Percentiles rank a stretch among this genome's conserved stretches.
phyloP scores from a whole-genome alignment of 805 yeast species.

The Komagataella pastoris region DNA sequence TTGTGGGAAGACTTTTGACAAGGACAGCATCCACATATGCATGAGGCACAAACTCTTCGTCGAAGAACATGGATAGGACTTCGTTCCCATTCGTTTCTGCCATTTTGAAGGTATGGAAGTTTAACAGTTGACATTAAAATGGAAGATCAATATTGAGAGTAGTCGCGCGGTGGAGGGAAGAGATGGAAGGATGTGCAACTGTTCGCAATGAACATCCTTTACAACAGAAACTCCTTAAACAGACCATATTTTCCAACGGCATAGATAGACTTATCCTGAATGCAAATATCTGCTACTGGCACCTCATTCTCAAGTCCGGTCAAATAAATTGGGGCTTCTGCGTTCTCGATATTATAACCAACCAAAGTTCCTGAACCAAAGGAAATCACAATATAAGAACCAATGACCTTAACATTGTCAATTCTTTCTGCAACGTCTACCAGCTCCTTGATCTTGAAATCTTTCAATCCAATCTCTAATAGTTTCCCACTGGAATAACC shows the following conservation, averaged over 20 bases:
- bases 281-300: not conserved
- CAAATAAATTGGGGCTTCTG: not conserved
- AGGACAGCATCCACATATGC: conserved; percentile 48
- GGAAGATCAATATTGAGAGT: not conserved
- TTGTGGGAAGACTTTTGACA: not conserved
- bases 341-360: not conserved
- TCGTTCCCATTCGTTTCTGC: conserved; percentile 11
- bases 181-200: conserved; percentile 4
- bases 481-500: not conserved
- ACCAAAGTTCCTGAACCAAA: not conserved
- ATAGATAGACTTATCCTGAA: not conserved
- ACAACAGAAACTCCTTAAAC: not conserved
- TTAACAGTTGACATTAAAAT: not conserved
- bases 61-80: conserved; percentile 54
- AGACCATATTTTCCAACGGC: not conserved
- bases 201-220: conserved; percentile 3
- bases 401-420: not conserved
- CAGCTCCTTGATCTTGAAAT: not conserved
- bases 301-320: not conserved
- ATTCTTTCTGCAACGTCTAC: not conserved
- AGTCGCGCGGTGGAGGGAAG: not conserved
- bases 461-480: not conserved
- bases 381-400: not conserved
- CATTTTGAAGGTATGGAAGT: not conserved
- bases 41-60: conserved; percentile 49